A percentile compares a stretch with the other conserved stretches of the same genome.
These are phyloP conservation scores for Pseudozyma sp. DNA, from an alignment of 1,284 basidiomycete species.

Conservation along the genomic window DNA sequence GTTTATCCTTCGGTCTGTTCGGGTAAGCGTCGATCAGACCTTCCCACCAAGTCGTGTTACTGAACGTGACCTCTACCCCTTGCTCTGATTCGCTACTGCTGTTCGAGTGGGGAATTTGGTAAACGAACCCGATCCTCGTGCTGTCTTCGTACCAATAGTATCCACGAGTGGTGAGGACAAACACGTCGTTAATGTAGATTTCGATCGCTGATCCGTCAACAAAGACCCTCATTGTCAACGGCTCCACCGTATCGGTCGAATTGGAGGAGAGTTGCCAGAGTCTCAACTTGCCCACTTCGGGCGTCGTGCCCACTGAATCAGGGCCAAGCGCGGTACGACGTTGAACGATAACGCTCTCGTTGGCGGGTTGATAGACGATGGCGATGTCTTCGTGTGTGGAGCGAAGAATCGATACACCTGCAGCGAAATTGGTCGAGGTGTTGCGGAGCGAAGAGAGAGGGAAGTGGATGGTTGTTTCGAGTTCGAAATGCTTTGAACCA, in stretches of 20 bases:
- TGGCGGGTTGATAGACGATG: slow-evolving; percentile 28
- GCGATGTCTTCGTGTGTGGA: slow-evolving; percentile 21
- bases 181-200: slow-evolving; percentile 43
- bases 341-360: slow-evolving; percentile 34
- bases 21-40: slow-evolving; percentile 41
- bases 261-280: slow-evolving; percentile 23
- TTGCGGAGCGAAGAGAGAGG: slow-evolving; percentile 24
- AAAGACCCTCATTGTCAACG: slow-evolving; percentile 29
- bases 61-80: slow-evolving; percentile 9
- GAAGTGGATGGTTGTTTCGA: slow-evolving; percentile 29
- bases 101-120: slow-evolving; percentile 16
- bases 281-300: slow-evolving; percentile 30
- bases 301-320: slow-evolving; percentile 10
- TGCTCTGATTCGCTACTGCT: background rate
- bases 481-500: slow-evolving; percentile 19
- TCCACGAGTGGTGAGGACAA: slow-evolving; percentile 30
- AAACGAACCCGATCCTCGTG: slow-evolving; percentile 22
- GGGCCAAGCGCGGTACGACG: slow-evolving; percentile 28
- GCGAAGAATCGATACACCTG: slow-evolving; percentile 33
- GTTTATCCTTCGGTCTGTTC: slow-evolving; percentile 22
- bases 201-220: slow-evolving; percentile 43
- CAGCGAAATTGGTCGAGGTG: slow-evolving; percentile 17
- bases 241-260: slow-evolving; percentile 1
- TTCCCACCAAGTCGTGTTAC: slow-evolving; percentile 35
- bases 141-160: slow-evolving; percentile 42